Evolutionary conservation across 306 rosid species (phyloP).

Genomic region (Vachellia pachyceras): DNA sequence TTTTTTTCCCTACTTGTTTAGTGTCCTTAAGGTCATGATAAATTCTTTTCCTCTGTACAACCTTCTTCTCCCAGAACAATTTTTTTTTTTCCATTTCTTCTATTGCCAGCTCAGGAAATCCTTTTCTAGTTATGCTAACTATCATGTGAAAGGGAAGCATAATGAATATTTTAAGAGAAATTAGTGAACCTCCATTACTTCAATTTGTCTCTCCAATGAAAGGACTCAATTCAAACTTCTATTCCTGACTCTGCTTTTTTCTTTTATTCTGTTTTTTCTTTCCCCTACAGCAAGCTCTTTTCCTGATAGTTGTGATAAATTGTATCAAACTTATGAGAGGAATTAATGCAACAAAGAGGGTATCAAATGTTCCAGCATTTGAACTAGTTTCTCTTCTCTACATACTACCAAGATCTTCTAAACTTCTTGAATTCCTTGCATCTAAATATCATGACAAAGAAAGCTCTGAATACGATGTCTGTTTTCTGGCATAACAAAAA

Average conservation of each 20-base stretch:
- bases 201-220: not conserved
- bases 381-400: not conserved
- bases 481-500: slow-evolving; percentile 21
- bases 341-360: not conserved
- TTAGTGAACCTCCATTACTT: not conserved
- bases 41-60: not conserved
- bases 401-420: not conserved
- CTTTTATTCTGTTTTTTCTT: too few species aligned
- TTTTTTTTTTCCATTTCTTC: not conserved
- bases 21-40: not conserved
- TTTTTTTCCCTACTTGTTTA: not conserved
- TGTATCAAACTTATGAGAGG: slow-evolving; percentile 17
- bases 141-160: not conserved
- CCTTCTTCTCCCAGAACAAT: not conserved
- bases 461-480: not conserved
- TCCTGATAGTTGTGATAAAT: slow-evolving; percentile 10
- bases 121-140: not conserved
- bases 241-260: not conserved
- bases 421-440: not conserved
- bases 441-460: not conserved
- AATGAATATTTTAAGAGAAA: not conserved
- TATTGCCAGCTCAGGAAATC: not conserved
- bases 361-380: not conserved
- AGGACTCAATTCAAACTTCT: slow-evolving; percentile 8
- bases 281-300: not conserved